Base-by-base conservation (phyloP, 2,329 filamentous ascomycete genomes). In the Fusarium domesticum region DNA sequence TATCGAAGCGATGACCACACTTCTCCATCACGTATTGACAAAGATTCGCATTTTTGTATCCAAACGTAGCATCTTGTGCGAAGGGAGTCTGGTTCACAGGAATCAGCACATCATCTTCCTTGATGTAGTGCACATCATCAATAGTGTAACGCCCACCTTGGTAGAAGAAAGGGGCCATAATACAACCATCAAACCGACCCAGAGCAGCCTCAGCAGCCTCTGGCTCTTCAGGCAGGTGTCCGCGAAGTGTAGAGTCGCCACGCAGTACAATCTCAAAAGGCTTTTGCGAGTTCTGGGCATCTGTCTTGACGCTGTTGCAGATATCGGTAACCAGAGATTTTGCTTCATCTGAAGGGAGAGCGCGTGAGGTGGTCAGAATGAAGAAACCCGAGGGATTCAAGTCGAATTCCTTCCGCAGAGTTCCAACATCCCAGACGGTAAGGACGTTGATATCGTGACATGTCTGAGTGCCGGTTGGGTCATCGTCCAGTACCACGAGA, bases 381-480 rank as follows among this genome's bases (percentile, higher is more conserved):
- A 81, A 81, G 67, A 82, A 81, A 14, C 78, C 78, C 7, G 23
- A 12, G 2, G 51, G 50, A 6, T 56, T 62, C 12, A 59, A 60
- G 6, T 56, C 54, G 51, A 81, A 73, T 52, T 78, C 73, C 4
- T 61, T 47, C 4, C 62, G 60, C 3, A 81, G 64, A 0, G 70
- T 73, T 1, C 62, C 52, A 6, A 69, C 51, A 45, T 76, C 72
- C 76, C 77, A 81, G 5, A 74, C 72, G 1, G 75, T 77, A 16
- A 82, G 65, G 2, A 81, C 76, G 38, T 68, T 62, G 47, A 82
- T 73, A 51, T 76, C 71, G 58, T 81, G 75, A 59, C 77, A 80
- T n/a, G 78, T 81, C 55, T 81, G 78, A 0, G 77, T 81, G n/a
- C 77, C 77, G 1, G 78, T 81, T 23, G 77, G 77, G 43, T 81